Conservation (phyloP, 1,284 basidiomycete species). For the Rhodotorula sp. region DNA sequence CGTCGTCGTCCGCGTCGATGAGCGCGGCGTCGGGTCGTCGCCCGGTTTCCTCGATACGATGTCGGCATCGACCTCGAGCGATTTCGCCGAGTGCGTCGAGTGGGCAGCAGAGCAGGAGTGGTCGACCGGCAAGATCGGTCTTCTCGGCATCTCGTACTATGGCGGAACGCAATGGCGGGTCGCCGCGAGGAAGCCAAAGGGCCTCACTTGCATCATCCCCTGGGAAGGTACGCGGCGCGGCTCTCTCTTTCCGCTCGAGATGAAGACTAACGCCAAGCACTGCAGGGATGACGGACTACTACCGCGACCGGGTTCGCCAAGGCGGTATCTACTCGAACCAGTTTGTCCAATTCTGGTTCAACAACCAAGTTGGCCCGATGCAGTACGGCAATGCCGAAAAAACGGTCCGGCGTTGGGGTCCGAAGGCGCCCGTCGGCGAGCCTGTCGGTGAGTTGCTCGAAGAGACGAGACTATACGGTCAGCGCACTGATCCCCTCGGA, state of each 20-base stretch:
- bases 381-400: conserved; percentile 46
- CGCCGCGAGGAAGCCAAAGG: conserved; percentile 48
- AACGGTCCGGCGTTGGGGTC: conserved; percentile 33
- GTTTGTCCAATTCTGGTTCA: conserved; percentile 47
- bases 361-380: conserved; percentile 46
- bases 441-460: not conserved
- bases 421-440: not conserved
- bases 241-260: not conserved
- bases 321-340: conserved; percentile 47
- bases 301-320: conserved; percentile 47
- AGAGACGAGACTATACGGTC: not conserved
- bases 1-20: conserved; percentile 48
- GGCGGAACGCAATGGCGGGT: conserved; percentile 49
- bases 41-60: conserved; percentile 48
- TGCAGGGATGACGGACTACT: conserved; percentile 47
- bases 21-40: conserved; percentile 46
- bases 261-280: not conserved
- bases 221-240: conserved; percentile 44
- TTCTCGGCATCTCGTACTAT: conserved; percentile 49
- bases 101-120: conserved; percentile 49
- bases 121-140: conserved; percentile 48
- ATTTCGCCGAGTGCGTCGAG: conserved; percentile 48
- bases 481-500: no score
- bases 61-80: conserved; percentile 44
- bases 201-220: conserved; percentile 47